Percentiles rank a stretch among this genome's conserved stretches.
phyloP scores from a whole-genome alignment of 192 early-diverging fungal species.

The Phlyctochytrium bullatum region DNA sequence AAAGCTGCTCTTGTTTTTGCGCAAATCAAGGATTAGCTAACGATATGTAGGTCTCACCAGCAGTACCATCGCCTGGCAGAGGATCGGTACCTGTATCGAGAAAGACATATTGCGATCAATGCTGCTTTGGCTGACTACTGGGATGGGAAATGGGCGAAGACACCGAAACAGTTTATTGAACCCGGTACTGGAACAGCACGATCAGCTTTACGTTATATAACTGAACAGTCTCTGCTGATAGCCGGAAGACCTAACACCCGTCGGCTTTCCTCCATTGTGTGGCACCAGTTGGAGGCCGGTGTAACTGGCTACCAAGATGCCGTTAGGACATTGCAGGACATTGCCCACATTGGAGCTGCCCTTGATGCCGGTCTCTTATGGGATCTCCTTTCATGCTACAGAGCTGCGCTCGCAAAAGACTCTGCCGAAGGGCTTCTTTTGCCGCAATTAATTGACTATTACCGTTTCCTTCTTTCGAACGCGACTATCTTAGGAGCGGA shows the following conservation, averaged over 20 bases:
- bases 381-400: constrained; percentile 29
- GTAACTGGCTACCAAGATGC: constrained; percentile 18
- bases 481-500: constrained; percentile 18
- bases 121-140: constrained; percentile 21
- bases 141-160: constrained; percentile 23
- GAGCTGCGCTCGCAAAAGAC: constrained; percentile 20
- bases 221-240: constrained; percentile 26
- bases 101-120: constrained; percentile 20
- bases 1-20: no score
- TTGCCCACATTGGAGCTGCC: constrained; percentile 19
- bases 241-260: constrained; percentile 21
- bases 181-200: not conserved
- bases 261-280: constrained; percentile 19
- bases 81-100: constrained; percentile 30
- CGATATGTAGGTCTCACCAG: constrained; percentile 15
- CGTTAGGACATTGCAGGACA: constrained; percentile 26
- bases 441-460: constrained; percentile 25
- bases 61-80: constrained; percentile 23
- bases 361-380: constrained; percentile 25
- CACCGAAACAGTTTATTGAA: constrained; percentile 27
- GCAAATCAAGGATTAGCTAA: no score
- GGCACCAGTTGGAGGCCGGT: constrained; percentile 24
- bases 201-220: constrained; percentile 16
- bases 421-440: constrained; percentile 11
- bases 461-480: constrained; percentile 23